These are phyloP conservation scores for Metschnikowia continentalis DNA, from an alignment of 805 yeast species.

Conservation along the genomic window DNA sequence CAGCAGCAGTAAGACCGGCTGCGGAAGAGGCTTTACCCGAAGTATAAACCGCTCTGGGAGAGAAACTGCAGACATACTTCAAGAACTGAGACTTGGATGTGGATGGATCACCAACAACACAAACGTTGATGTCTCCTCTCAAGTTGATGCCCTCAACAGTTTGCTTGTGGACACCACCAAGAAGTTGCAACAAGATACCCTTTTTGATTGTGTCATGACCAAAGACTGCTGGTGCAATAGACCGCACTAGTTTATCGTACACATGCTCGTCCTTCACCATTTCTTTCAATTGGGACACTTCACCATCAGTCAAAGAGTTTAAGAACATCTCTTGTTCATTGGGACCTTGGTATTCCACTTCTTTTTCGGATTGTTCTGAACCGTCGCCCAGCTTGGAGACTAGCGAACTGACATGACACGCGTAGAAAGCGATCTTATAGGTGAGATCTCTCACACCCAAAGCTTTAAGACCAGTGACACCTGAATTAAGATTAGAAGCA, in stretches of 20 bases:
- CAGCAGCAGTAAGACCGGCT: slow-evolving; percentile 98
- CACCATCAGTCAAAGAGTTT: slow-evolving; percentile 72
- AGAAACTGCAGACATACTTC: slow-evolving; percentile 85
- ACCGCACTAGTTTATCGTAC: slow-evolving; percentile 76
- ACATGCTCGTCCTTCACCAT: slow-evolving; percentile 90
- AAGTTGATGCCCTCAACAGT: slow-evolving; percentile 92
- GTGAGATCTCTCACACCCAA: slow-evolving; percentile 95
- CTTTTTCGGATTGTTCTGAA: slow-evolving; percentile 19
- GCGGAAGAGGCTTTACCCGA: slow-evolving; percentile 99
- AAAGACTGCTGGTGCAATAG: slow-evolving; percentile 93
- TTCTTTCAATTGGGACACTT: slow-evolving; percentile 75
- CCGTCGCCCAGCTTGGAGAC: slow-evolving; percentile 27
- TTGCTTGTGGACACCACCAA: slow-evolving; percentile 93
- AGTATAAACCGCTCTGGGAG: slow-evolving; percentile 93
- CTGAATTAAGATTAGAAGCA: slow-evolving; percentile 72
- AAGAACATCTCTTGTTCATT: slow-evolving; percentile 79
- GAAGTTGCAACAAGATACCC: slow-evolving; percentile 80
- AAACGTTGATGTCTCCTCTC: slow-evolving; percentile 94
- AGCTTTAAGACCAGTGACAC: slow-evolving; percentile 82
- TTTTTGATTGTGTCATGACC: slow-evolving; percentile 94
- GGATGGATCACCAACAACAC: slow-evolving; percentile 97
- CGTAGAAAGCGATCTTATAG: slow-evolving; percentile 84
- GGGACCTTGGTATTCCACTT: slow-evolving; percentile 41
- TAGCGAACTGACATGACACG: slow-evolving; percentile 80
- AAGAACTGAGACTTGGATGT: slow-evolving; percentile 94